Evolutionary conservation across 805 yeast genomes (phyloP).

Genomic region (Ogataea glucozyma): DNA sequence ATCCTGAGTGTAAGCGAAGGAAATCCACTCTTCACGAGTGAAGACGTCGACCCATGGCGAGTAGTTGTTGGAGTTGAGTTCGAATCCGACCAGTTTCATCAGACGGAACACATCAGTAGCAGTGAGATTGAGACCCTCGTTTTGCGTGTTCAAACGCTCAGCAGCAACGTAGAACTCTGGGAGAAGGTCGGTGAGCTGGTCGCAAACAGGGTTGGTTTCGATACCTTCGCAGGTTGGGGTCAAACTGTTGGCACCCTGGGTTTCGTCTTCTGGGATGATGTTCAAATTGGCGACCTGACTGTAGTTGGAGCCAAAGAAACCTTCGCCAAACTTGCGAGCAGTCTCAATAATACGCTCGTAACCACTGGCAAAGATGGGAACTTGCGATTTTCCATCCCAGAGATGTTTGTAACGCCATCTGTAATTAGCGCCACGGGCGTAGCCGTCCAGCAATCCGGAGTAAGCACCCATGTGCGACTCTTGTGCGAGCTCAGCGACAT

Average conservation of each 20-base stretch:
- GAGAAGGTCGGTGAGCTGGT: conserved; percentile 37
- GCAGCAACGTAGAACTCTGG: conserved; percentile 49
- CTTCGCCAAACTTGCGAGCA: conserved; percentile 54
- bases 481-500: conserved; percentile 33
- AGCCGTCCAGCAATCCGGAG: conserved; percentile 50
- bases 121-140: conserved; percentile 53
- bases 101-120: conserved; percentile 49
- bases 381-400: conserved; percentile 36
- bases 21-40: conserved; percentile 64
- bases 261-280: conserved; percentile 46
- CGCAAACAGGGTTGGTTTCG: conserved; percentile 33
- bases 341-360: conserved; percentile 54
- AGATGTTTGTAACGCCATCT: conserved; percentile 50
- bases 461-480: conserved; percentile 52
- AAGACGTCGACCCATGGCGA: conserved; percentile 66
- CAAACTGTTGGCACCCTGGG: conserved; percentile 56
- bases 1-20: conserved; percentile 57
- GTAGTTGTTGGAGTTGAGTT: conserved; percentile 63
- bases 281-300: conserved; percentile 37
- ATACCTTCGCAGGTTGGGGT: conserved; percentile 37
- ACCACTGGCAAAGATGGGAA: conserved; percentile 55
- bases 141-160: conserved; percentile 49
- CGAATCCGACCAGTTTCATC: conserved; percentile 68
- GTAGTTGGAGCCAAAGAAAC: conserved; percentile 51
- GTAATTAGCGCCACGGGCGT: conserved; percentile 47